Percentiles rank a stretch among this genome's conserved stretches.
Conservation (phyloP, 2,329 filamentous ascomycete species). For the Botrytis pseudocinerea region DNA sequence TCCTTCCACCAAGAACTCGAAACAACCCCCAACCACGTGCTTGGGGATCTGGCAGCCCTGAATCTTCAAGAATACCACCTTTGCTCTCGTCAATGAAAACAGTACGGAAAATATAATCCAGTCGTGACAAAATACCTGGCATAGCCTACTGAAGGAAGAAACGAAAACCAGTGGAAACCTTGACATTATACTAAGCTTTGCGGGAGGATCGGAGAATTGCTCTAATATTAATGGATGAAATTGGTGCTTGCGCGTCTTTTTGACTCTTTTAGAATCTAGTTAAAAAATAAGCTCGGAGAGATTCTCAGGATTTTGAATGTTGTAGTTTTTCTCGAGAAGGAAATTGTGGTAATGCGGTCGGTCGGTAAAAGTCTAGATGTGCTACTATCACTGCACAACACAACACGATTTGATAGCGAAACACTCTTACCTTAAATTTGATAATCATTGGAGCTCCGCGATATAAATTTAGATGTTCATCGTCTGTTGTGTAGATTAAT, state of each 20-base stretch:
- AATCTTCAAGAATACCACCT: not conserved
- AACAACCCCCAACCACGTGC: slow-evolving; percentile 1
- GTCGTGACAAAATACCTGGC: not conserved
- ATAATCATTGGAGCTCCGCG: not conserved
- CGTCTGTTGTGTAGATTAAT: not conserved
- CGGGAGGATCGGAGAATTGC: not conserved
- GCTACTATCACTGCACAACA: not conserved
- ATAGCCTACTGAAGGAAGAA: slow-evolving; percentile 7
- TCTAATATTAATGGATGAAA: not conserved
- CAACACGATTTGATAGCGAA: not conserved
- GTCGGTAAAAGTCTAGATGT: not conserved
- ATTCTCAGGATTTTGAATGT: not conserved
- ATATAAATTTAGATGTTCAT: no score
- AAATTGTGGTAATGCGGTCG: not conserved
- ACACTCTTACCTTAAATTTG: not conserved
- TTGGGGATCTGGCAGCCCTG: not conserved
- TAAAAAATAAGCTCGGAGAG: not conserved
- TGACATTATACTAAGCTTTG: not conserved
- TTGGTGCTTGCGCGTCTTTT: slow-evolving; percentile 12
- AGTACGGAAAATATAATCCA: not conserved
- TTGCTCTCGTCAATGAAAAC: not conserved
- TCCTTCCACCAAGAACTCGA: slow-evolving; percentile 1
- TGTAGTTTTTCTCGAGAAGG: not conserved
- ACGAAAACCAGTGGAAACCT: not conserved
- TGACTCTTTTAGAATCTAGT: not conserved